Base-by-base conservation (phyloP, 2,329 filamentous ascomycete genomes). In the Macrophomina tecta region DNA sequence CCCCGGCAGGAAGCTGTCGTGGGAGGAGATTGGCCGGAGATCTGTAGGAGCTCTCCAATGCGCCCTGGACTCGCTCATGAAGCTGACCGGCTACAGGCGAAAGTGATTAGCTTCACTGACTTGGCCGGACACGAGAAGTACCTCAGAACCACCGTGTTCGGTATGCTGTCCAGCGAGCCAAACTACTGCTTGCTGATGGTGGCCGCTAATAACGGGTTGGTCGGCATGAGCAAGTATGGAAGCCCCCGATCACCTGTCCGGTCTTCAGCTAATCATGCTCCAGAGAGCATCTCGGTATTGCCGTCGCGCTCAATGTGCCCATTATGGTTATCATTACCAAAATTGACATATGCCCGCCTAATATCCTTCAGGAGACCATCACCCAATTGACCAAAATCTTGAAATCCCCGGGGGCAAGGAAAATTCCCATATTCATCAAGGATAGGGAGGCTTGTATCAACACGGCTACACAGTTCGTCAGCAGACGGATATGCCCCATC, bases 101-200 rank as follows among this genome's bases (percentile, higher is more conserved):
- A 99, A 83, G 94, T 99, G 62, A 97, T 98, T 73, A 92, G 92
- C 34, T 99, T 99, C 79, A 96, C 92, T 40, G 95, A 99, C 78
- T 83, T 99, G 71, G 95, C 95, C 5, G 95, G 95, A 36, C 95
- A 99, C 81, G 95, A 98, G 82, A 89, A 92, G 61, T 99, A 99
- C 77, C 84, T 99, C 60, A 89, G 95, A 40, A 99, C 95, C 1
- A 99, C 95, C 0, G 94, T 99, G 32, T 99, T 99, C 75, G 95
- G 95, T 1, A 85, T 99, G 71, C 82, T 99, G 30, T 97, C 93
- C 65, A 96, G 92, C 79, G 96, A 93, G 82, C 95, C 95, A 0
- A 97, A 98, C 75, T 99, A 98, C 82, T 98, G 95, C 77, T 82
- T 99, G 34, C 87, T 99, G 56, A 99, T 99, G 95, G 95, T 99